These are phyloP conservation scores for Cutaneotrichosporon sp. DNA, from an alignment of 1,284 basidiomycete genomes.

Conservation along the genomic window DNA sequence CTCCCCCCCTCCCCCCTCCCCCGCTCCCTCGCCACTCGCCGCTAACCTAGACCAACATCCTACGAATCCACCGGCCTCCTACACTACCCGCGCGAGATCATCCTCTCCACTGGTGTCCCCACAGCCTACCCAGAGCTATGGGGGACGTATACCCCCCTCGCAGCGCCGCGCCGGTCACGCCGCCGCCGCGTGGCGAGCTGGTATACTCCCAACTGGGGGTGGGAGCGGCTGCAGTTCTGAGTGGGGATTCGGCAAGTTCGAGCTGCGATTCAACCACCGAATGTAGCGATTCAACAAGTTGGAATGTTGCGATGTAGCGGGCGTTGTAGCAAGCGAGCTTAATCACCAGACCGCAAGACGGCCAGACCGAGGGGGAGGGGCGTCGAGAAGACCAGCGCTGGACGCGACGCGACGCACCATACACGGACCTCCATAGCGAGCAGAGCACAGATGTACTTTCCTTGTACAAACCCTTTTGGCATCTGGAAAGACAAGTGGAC, in stretches of 20 bases:
- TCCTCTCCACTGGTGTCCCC: constrained; percentile 2
- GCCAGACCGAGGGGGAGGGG: too few relatives aligned
- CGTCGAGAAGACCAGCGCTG: too few relatives aligned
- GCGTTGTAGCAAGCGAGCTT: background rate
- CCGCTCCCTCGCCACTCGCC: too few relatives aligned
- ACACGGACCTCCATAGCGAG: background rate
- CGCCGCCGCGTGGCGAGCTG: constrained; percentile 5
- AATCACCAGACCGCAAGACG: too few relatives aligned
- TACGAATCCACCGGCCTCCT: constrained; percentile 5
- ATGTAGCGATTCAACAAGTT: too few relatives aligned
- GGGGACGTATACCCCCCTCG: constrained; percentile 1
- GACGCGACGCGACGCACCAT: background rate
- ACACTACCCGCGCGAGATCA: constrained; percentile 7
- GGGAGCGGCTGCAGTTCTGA: background rate
- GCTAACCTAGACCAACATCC: constrained; percentile 3
- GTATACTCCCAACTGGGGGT: constrained; percentile 5
- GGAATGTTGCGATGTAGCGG: too few relatives aligned
- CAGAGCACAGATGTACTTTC: background rate
- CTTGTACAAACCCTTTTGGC: too few relatives aligned
- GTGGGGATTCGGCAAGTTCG: too few relatives aligned
- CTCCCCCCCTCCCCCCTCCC: too few relatives aligned
- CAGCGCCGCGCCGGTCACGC: background rate
- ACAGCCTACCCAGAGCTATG: constrained; percentile 2
- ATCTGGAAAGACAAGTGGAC: background rate
- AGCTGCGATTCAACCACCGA: too few relatives aligned